Base-by-base conservation (phyloP, 2,329 filamentous ascomycete genomes). In the Colletotrichum lupini region DNA sequence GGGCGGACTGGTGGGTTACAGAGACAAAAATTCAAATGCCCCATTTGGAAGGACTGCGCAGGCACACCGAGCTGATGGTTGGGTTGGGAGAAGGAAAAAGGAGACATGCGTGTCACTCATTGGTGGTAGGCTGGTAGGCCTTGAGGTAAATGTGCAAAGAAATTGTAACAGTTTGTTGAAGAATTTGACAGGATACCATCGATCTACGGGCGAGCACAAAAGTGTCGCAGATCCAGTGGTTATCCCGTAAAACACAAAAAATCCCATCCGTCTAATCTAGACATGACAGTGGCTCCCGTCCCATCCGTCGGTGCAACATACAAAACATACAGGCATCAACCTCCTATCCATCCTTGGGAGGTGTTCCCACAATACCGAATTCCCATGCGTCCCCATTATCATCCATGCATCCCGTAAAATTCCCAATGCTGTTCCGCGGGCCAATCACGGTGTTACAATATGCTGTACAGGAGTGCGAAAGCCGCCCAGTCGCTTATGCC, bases 401-500 rank as follows among this genome's bases (percentile, higher is more conserved):
- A 30, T 64, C 35, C 35, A 52, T n/a, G 28, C n/a, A 49, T 49
- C 28, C 22, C 35, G 26, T 16, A 46, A 46, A 42, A 42, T 19
- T 46, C n/a, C 53, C 53, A 42, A n/a, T 30, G 32, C 52, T 57
- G 52, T 37, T 37, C 16, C 37, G 61, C 42, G 30, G 32, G 12
- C 60, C 19, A 64, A 56, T 62, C 66, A 62, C 49, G 22, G 35
- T 55, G 63, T 57, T 49, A 66, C 63, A 66, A 16, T 46, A 64
- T 64, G n/a, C 59, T 53, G 26, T 56, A 68, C 66, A 68, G 24
- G 42, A 26, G n/a, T 55, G 24, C 49, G 26, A 19, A 53, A 42
- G 37, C 37, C 14, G 16, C 26, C 28, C 49, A 22, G 32, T 37
- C 35, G 30, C 35, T 35, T 11, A 30, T 68, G 35, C 61, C 49